A percentile compares a stretch with the other conserved stretches of the same genome.
These are phyloP conservation scores for Aureobasidium melanogenum DNA, from an alignment of 2,329 filamentous ascomycete species.

Conservation along the genomic window DNA sequence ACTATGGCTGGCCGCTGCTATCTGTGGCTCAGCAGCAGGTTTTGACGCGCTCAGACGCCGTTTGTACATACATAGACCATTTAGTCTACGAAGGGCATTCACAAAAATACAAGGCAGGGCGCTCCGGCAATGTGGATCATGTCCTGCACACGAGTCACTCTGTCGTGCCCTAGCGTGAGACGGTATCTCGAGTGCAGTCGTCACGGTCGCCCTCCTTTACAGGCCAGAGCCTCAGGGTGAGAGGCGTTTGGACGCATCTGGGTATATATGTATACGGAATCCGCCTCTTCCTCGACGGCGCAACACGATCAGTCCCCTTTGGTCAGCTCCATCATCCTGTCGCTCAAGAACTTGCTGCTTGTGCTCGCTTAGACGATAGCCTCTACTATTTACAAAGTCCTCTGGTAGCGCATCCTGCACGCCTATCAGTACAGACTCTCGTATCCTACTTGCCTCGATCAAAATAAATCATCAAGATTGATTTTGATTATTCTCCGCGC, in stretches of 20 bases:
- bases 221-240: constrained; percentile 9
- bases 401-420: constrained; percentile 7
- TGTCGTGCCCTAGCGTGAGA: constrained; percentile 14
- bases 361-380: constrained; percentile 2
- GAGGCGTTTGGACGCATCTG: background rate
- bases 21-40: constrained; percentile 11
- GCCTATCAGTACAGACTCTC: background rate
- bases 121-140: constrained; percentile 12
- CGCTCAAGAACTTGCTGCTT: background rate
- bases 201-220: constrained; percentile 12
- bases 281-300: constrained; percentile 6
- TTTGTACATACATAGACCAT: constrained; percentile 11
- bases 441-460: constrained; percentile 1
- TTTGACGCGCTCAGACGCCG: constrained; percentile 7
- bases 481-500: constrained; percentile 12
- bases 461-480: constrained; percentile 5
- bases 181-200: constrained; percentile 12
- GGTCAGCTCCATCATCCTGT: constrained; percentile 6
- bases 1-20: constrained; percentile 1
- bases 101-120: constrained; percentile 12
- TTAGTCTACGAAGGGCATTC: constrained; percentile 12
- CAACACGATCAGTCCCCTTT: constrained; percentile 8
- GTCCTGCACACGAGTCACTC: constrained; percentile 15
- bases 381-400: background rate
- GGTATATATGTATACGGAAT: constrained; percentile 8